Evolutionary conservation across 305 asterid species (phyloP).

Genomic region (Solanum hybrid): DNA sequence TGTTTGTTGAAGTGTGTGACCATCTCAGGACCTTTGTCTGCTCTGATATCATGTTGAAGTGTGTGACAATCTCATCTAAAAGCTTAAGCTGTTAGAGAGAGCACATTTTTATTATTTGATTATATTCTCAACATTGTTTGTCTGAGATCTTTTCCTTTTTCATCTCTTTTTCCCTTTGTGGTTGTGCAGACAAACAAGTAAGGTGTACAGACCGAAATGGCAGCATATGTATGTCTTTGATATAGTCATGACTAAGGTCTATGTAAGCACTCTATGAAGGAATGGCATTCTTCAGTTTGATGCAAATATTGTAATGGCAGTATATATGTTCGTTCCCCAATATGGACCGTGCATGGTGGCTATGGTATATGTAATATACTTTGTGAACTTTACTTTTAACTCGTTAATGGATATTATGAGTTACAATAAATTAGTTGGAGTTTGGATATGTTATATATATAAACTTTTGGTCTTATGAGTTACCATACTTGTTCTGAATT

Average conservation of each 20-base stretch:
- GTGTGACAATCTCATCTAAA: too few relatives aligned
- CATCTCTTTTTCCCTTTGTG: background rate
- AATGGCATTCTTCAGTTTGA: background rate
- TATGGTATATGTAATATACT: background rate
- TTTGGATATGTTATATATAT: too few relatives aligned
- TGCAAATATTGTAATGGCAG: background rate
- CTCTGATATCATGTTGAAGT: too few relatives aligned
- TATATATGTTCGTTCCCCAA: background rate
- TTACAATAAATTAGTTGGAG: background rate
- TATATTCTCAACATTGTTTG: background rate
- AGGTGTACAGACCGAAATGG: background rate
- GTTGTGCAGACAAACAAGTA: background rate
- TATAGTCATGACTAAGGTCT: background rate
- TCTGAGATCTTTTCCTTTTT: background rate
- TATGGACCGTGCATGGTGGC: background rate
- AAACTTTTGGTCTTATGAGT: too few relatives aligned
- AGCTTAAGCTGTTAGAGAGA: too few relatives aligned
- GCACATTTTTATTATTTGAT: too few relatives aligned
- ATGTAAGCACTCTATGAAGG: background rate
- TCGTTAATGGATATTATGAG: background rate
- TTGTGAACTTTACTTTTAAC: background rate
- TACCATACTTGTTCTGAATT: too few relatives aligned
- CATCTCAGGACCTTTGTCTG: too few relatives aligned
- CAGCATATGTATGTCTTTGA: background rate
- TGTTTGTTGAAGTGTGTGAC: background rate